Percentiles rank a stretch among this genome's conserved stretches.
Conservation (phyloP, 2,329 filamentous ascomycete genomes). For the Pseudocercospora eumusae region DNA sequence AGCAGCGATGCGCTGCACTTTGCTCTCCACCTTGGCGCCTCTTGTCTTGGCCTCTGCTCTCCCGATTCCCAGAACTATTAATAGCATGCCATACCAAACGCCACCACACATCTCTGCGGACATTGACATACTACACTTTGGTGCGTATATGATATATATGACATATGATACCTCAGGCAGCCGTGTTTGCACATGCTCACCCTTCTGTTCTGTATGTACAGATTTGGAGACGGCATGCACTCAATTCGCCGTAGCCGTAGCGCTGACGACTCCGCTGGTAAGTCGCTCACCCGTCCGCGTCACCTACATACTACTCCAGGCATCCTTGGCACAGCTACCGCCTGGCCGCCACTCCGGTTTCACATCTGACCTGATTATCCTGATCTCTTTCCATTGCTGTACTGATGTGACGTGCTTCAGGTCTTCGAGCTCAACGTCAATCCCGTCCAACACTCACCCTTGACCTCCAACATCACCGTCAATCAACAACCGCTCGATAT, state of each 20-base stretch:
- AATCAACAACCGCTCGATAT: slow-evolving; percentile 47
- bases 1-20: slow-evolving; percentile 29
- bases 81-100: slow-evolving; percentile 7
- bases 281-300: slow-evolving; percentile 27
- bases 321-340: slow-evolving; percentile 17
- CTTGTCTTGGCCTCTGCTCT: slow-evolving; percentile 21
- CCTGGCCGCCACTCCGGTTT: slow-evolving; percentile 14
- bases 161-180: not conserved
- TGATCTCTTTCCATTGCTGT: slow-evolving; percentile 27
- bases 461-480: slow-evolving; percentile 46
- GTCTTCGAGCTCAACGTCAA: slow-evolving; percentile 46
- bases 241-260: slow-evolving; percentile 42
- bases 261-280: slow-evolving; percentile 46
- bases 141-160: no score
- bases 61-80: slow-evolving; percentile 19
- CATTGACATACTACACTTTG: slow-evolving; percentile 27
- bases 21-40: slow-evolving; percentile 35
- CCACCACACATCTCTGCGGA: slow-evolving; percentile 9
- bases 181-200: slow-evolving; percentile 17
- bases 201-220: slow-evolving; percentile 15
- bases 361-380: slow-evolving; percentile 10
- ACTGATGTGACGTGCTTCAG: slow-evolving; percentile 41
- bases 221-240: slow-evolving; percentile 38
- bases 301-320: slow-evolving; percentile 35
- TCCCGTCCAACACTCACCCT: slow-evolving; percentile 40